Conservation (phyloP, 2,329 filamentous ascomycete genomes). For the Boeremia exigua region DNA sequence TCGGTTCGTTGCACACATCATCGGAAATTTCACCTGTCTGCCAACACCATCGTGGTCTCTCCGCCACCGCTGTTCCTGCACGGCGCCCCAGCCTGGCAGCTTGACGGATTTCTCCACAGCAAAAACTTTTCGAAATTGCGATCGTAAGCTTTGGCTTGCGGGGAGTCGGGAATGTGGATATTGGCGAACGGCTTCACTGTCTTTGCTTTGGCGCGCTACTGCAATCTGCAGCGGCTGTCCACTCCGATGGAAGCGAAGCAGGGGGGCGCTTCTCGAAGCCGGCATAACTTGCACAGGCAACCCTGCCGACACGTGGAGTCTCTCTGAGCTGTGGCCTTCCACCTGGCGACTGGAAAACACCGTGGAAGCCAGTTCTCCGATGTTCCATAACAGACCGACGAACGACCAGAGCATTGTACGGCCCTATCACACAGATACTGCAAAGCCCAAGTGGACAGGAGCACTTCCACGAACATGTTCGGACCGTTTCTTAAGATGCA, state of each 20-base stretch:
- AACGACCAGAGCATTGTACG: conserved; percentile 15
- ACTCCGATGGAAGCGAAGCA: conserved; percentile 46
- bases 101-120: conserved; percentile 34
- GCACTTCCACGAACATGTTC: conserved; percentile 17
- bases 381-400: conserved; percentile 17
- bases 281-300: conserved; percentile 37
- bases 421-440: conserved; percentile 14
- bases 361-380: conserved; percentile 28
- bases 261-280: conserved; percentile 32
- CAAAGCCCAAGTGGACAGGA: conserved; percentile 14
- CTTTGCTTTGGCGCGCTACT: conserved; percentile 39
- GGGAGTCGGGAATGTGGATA: conserved; percentile 46
- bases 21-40: conserved; percentile 13
- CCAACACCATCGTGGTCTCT: conserved; percentile 26
- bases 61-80: conserved; percentile 19
- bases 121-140: conserved; percentile 41
- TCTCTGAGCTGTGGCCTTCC: conserved; percentile 26
- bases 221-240: conserved; percentile 45
- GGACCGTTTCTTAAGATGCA: conserved; percentile 34
- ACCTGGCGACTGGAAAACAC: conserved; percentile 32
- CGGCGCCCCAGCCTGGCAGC: conserved; percentile 21
- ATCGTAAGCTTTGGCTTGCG: conserved; percentile 42
- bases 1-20: conserved; percentile 14
- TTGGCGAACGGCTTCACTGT: conserved; percentile 36
- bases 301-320: conserved; percentile 47